Conservation (phyloP, 2,329 filamentous ascomycete genomes). For the Cercospora janseana region DNA sequence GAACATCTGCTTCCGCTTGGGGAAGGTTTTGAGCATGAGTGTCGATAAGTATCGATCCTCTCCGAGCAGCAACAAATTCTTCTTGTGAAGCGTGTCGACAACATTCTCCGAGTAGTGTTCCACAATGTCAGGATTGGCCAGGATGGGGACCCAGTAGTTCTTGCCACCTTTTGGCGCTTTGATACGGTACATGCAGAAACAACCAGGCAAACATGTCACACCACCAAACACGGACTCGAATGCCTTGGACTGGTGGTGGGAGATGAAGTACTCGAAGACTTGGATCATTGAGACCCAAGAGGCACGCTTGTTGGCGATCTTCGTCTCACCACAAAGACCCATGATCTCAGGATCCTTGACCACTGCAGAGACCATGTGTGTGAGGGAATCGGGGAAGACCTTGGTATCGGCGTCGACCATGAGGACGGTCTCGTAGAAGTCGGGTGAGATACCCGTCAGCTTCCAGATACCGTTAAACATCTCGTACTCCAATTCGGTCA, state of each 20-base stretch:
- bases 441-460: slow-evolving; percentile 94
- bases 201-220: slow-evolving; percentile 96
- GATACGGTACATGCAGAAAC: slow-evolving; percentile 99
- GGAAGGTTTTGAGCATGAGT: slow-evolving; percentile 97
- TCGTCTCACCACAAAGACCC: slow-evolving; percentile 97
- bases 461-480: slow-evolving; percentile 99
- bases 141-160: slow-evolving; percentile 99
- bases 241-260: slow-evolving; percentile 92
- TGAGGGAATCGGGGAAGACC: slow-evolving; percentile 96
- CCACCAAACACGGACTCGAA: slow-evolving; percentile 98
- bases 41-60: slow-evolving; percentile 96
- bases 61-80: slow-evolving; percentile 86
- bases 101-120: slow-evolving; percentile 99
- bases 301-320: slow-evolving; percentile 96
- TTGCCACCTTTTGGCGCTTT: slow-evolving; percentile 97
- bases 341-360: slow-evolving; percentile 99
- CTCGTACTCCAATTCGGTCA: slow-evolving; percentile 98
- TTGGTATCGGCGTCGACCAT: slow-evolving; percentile 99
- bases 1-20: slow-evolving; percentile 98
- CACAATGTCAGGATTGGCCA: slow-evolving; percentile 96
- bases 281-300: slow-evolving; percentile 98
- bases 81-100: slow-evolving; percentile 96
- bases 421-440: slow-evolving; percentile 96
- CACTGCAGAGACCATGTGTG: slow-evolving; percentile 99
- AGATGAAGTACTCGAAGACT: slow-evolving; percentile 99